phyloP scores from a whole-genome alignment of 2,329 filamentous ascomycete genomes.

The Anisogramma anomala region DNA sequence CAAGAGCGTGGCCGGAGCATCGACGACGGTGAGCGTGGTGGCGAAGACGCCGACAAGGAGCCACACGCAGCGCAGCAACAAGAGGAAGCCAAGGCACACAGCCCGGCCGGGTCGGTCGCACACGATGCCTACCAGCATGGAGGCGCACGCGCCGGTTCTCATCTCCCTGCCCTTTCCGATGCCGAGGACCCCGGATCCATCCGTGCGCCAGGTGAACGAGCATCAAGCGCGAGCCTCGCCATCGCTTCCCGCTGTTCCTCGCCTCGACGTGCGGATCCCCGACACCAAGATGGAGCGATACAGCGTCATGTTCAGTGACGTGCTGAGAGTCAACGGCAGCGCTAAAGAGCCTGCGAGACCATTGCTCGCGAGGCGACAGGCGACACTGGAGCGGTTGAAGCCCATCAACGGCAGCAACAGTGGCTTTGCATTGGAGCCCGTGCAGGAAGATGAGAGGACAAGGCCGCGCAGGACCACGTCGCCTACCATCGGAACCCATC shows the following conservation, averaged over 20 bases:
- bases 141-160: neutral
- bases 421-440: conserved; percentile 5
- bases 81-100: conserved; percentile 28
- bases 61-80: conserved; percentile 24
- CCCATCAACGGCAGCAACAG: conserved; percentile 35
- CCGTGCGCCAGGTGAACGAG: conserved; percentile 7
- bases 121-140: conserved; percentile 24
- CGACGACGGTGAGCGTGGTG: conserved; percentile 6
- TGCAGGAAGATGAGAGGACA: conserved; percentile 26
- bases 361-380: conserved; percentile 46
- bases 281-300: conserved; percentile 74
- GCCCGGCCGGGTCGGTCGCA: conserved; percentile 33
- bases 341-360: conserved; percentile 23
- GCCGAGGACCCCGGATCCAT: conserved; percentile 16
- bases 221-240: neutral
- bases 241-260: conserved; percentile 20
- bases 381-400: conserved; percentile 46
- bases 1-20: neutral
- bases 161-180: no score
- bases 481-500: conserved; percentile 26
- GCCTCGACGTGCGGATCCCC: conserved; percentile 71
- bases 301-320: conserved; percentile 79
- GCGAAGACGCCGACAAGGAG: conserved; percentile 23
- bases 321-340: conserved; percentile 41
- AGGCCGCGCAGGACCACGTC: conserved; percentile 36